Evolutionary conservation across 139 green algal genomes (phyloP), one percentile per base, ranked within the genome.

Genomic region (Marvania coccoides): DNA sequence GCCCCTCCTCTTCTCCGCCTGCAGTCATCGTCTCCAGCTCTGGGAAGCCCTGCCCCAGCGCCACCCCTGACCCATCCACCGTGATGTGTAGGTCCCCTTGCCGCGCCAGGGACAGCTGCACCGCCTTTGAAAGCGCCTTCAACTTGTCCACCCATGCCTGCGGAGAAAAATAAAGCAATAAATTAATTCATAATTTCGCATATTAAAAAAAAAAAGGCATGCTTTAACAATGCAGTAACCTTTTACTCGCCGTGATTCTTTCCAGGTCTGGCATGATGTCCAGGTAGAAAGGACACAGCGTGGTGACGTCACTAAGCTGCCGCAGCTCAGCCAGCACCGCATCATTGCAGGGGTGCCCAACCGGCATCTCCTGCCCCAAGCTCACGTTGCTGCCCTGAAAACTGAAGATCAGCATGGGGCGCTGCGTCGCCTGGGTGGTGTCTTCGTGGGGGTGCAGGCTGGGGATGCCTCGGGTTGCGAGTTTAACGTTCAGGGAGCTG

Each of bases 201-300:
- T 71, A 54, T 80, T 67, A 29, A 81, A 38, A 5, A 48, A 14
- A 56, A 6, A 30, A 33, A 29, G 7, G 23, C 26, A 57, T 45
- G 30, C 15, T 30, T 26, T 40, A 36, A 12, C n/a, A 14, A n/a
- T 70, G 33, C 55, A 26, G 12, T 36, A 39, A 46, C 15, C 35
- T 3, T 9, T 31, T 23, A n/a, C 57, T 4, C 31, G 70, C 73
- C 73, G 74, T 68, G 2, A 83, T 39, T 36, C 69, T 38, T 15
- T 30, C 31, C 26, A 75, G 30, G 63, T 87, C 75, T 33, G 72
- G 72, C 47, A 62, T 64, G 7, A 95, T 48, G 70, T 95, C 87
- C 6, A 91, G n/a, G 65, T 95, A 95, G 62, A 79, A 88, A 15
- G 75, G 65, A 62, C 83, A 87, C 26, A 89, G 72, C 38, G 36